phyloP scores from a whole-genome alignment of 176 grass and related monocot species.

The Luzula sylvatica region DNA sequence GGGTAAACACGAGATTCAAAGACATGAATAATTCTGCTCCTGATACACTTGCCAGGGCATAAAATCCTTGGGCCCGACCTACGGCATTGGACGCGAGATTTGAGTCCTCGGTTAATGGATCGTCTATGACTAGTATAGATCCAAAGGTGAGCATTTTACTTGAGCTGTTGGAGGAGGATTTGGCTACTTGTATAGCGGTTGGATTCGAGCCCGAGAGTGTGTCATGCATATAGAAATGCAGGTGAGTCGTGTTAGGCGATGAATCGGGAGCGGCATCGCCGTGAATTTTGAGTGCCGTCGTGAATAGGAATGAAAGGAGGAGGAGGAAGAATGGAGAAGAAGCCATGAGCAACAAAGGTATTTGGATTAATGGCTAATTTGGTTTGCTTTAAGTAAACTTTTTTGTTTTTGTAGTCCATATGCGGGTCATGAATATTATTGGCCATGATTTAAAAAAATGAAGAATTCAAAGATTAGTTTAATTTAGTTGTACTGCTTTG shows the following conservation, averaged over 20 bases:
- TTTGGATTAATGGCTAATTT: neutral
- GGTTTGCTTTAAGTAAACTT: too few species aligned
- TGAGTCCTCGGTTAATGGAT: conserved; percentile 34
- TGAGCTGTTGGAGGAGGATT: neutral
- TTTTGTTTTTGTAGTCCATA: too few species aligned
- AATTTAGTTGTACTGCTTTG: too few species aligned
- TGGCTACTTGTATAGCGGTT: conserved; percentile 24
- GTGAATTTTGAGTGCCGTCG: neutral
- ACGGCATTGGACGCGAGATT: conserved; percentile 11
- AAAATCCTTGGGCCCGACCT: conserved; percentile 44
- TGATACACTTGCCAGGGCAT: conserved; percentile 23
- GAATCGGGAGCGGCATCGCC: neutral
- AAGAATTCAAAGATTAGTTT: too few species aligned
- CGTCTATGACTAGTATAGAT: conserved; percentile 43
- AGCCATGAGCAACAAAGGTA: neutral
- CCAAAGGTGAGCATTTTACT: conserved; percentile 31
- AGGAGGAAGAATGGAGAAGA: neutral
- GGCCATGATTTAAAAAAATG: too few species aligned
- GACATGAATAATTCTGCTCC: conserved; percentile 24
- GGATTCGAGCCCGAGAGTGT: conserved; percentile 15
- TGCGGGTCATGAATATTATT: too few species aligned
- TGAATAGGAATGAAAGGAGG: conserved; percentile 6
- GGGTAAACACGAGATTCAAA: conserved; percentile 29
- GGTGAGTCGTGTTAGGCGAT: conserved; percentile 29
- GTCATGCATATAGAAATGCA: conserved; percentile 69